These are phyloP conservation scores for Fremontodendron californicum DNA, from an alignment of 345 rosid species.

Conservation along the genomic window DNA sequence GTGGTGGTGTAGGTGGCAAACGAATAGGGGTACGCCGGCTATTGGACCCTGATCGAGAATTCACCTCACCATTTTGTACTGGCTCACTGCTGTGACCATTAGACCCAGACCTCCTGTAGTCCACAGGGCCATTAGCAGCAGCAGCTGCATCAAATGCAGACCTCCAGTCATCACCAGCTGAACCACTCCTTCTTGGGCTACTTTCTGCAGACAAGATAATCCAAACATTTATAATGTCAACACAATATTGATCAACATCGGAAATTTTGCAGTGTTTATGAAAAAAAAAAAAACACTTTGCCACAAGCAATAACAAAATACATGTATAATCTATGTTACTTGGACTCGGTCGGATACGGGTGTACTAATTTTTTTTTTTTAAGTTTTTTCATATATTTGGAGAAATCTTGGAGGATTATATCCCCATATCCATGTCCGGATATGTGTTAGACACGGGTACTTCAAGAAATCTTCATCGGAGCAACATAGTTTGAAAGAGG, in stretches of 20 bases:
- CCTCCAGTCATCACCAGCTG: constrained; percentile 85
- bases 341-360: too few species aligned
- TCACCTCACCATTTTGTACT: constrained; percentile 65
- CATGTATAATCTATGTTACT: too few species aligned
- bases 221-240: not conserved
- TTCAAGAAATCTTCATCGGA: too few species aligned
- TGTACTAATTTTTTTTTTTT: too few species aligned
- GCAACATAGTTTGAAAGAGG: too few species aligned
- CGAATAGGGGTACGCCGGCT: constrained; percentile 77
- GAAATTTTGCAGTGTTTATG: not conserved
- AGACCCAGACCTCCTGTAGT: constrained; percentile 45
- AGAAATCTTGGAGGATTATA: too few species aligned
- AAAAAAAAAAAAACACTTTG: too few species aligned
- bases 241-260: not conserved
- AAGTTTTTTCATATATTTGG: too few species aligned
- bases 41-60: constrained; percentile 40
- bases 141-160: constrained; percentile 83
- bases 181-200: constrained; percentile 66
- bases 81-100: constrained; percentile 57
- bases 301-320: too few species aligned
- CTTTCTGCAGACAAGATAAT: constrained; percentile 46
- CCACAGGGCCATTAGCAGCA: constrained; percentile 39
- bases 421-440: too few species aligned
- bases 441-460: too few species aligned
- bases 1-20: constrained; percentile 68